Percentiles rank a stretch among this genome's conserved stretches.
These are phyloP conservation scores for Boletus patriciae DNA, from an alignment of 768 basidiomycete genomes.

Conservation along the genomic window DNA sequence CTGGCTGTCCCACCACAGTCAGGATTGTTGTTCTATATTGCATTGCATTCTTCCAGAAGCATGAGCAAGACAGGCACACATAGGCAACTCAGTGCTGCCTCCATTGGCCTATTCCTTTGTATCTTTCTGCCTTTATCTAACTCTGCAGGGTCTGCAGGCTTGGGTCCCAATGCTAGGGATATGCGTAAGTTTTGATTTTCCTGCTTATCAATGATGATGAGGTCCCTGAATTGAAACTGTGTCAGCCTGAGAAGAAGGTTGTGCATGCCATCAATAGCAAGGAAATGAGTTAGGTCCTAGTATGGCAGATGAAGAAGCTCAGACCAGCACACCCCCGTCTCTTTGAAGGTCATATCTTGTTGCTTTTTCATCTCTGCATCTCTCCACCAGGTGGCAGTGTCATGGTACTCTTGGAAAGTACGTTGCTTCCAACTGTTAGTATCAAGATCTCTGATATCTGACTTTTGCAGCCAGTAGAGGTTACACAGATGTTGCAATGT, in stretches of 20 bases:
- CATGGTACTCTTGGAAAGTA: conserved; percentile 15
- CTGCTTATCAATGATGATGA: conserved; percentile 9
- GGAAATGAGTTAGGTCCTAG: conserved; percentile 32
- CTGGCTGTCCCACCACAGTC: too few relatives aligned
- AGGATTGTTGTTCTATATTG: too few relatives aligned
- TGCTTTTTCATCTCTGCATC: conserved; percentile 13
- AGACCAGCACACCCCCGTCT: conserved; percentile 31
- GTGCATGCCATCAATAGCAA: conserved; percentile 42
- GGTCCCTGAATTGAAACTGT: conserved; percentile 8
- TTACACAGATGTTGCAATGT: background rate
- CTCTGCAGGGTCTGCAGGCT: background rate
- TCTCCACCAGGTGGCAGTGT: conserved; percentile 19
- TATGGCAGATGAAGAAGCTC: conserved; percentile 35
- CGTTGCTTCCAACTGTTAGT: conserved; percentile 25
- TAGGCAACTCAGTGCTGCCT: background rate
- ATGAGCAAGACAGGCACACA: background rate
- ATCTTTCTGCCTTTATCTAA: background rate
- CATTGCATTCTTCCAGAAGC: background rate
- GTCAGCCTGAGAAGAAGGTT: conserved; percentile 29
- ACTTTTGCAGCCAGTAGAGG: background rate
- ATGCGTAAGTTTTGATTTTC: background rate
- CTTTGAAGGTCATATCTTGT: conserved; percentile 8
- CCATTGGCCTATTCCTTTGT: background rate
- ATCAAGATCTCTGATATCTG: conserved; percentile 24
- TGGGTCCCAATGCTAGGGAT: background rate